Conservation (phyloP, 148 eudicot species). For the Persicaria maculosa region DNA sequence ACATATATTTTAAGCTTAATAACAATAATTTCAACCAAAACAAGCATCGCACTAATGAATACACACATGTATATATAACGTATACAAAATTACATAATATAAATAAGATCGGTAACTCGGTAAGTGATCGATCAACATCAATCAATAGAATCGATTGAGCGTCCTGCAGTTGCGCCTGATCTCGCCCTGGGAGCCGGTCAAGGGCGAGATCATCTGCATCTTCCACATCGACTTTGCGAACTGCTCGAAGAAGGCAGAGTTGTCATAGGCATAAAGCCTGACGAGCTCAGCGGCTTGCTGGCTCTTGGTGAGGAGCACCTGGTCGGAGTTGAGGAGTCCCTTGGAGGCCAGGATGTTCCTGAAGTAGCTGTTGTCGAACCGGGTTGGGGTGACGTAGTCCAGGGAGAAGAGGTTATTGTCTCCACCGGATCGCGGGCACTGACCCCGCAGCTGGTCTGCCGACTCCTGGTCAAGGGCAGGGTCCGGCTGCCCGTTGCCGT, state of each 20-base stretch:
- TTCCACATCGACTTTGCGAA: constrained; percentile 72
- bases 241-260: constrained; percentile 57
- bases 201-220: constrained; percentile 71
- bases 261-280: constrained; percentile 53
- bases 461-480: constrained; percentile 35
- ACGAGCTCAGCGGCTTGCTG: constrained; percentile 37
- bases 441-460: constrained; percentile 46
- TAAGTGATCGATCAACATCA: neutral
- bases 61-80: no score
- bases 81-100: no score
- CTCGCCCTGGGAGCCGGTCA: constrained; percentile 60
- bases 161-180: constrained; percentile 72
- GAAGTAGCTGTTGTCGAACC: constrained; percentile 57
- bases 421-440: constrained; percentile 73
- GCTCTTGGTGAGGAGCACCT: constrained; percentile 41
- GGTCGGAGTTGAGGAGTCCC: constrained; percentile 53
- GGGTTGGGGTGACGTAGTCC: constrained; percentile 37
- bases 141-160: constrained; percentile 25
- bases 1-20: no score
- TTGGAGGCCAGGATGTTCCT: constrained; percentile 41
- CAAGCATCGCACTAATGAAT: no score
- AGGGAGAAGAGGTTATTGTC: constrained; percentile 69
- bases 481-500: constrained; percentile 50
- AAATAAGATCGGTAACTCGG: no score
- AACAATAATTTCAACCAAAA: no score